Percentiles rank a stretch among this genome's conserved stretches.
Conservation (phyloP, 2,329 filamentous ascomycete genomes). For the Tympanopsis confertula region DNA sequence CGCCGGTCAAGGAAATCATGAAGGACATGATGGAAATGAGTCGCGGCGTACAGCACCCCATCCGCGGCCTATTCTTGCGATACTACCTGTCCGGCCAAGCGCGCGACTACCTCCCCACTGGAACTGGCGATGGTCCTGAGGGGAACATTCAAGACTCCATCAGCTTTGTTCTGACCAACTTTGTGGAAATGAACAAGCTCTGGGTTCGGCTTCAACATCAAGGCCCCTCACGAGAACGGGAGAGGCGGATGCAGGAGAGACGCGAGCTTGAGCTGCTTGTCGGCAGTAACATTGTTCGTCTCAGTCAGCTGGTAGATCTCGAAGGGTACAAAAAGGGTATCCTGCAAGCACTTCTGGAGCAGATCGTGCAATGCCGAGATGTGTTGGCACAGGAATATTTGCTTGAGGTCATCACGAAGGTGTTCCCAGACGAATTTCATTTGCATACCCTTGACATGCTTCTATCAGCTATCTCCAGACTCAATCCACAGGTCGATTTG, state of each 20-base stretch:
- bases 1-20: slow-evolving; percentile 72
- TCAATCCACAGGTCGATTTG: slow-evolving; percentile 65
- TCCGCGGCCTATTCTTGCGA: slow-evolving; percentile 60
- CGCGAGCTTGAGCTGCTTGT: slow-evolving; percentile 65
- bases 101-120: slow-evolving; percentile 53
- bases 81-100: slow-evolving; percentile 68
- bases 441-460: slow-evolving; percentile 64
- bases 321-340: slow-evolving; percentile 64
- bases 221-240: slow-evolving; percentile 62
- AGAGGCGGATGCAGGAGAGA: slow-evolving; percentile 61
- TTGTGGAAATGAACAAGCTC: slow-evolving; percentile 74
- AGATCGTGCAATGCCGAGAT: slow-evolving; percentile 70
- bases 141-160: slow-evolving; percentile 67
- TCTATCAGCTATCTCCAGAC: slow-evolving; percentile 56
- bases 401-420: slow-evolving; percentile 66
- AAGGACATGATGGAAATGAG: slow-evolving; percentile 84
- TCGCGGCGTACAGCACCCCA: slow-evolving; percentile 63
- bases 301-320: slow-evolving; percentile 64
- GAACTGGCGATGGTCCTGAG: slow-evolving; percentile 57
- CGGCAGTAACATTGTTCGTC: slow-evolving; percentile 60
- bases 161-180: slow-evolving; percentile 67
- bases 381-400: slow-evolving; percentile 68
- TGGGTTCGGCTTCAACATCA: slow-evolving; percentile 70
- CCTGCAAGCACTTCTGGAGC: slow-evolving; percentile 57
- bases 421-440: slow-evolving; percentile 69